These are phyloP conservation scores for Trametes gibbosa DNA, from an alignment of 768 basidiomycete species.

Conservation along the genomic window DNA sequence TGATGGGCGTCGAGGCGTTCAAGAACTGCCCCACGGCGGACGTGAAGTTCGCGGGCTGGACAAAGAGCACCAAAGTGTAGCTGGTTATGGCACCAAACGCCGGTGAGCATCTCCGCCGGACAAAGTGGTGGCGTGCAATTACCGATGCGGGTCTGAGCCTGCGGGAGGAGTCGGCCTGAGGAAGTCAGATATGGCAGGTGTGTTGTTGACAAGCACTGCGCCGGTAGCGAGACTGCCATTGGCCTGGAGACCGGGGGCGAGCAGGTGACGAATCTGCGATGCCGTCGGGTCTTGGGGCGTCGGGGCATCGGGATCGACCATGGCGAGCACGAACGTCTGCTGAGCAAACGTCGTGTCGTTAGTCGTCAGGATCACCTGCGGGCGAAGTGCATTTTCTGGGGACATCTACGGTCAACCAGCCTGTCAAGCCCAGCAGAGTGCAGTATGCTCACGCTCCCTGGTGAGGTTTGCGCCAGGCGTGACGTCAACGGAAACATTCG, in stretches of 20 bases:
- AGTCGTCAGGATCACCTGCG: conserved; percentile 6
- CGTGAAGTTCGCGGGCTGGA: conserved; percentile 29
- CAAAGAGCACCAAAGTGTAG: conserved; percentile 31
- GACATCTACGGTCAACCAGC: neutral
- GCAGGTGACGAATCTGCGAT: conserved; percentile 31
- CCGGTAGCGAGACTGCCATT: conserved; percentile 9
- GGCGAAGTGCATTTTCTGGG: conserved; percentile 15
- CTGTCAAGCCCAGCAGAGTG: too few relatives aligned
- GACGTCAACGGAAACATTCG: conserved; percentile 10
- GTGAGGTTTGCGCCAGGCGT: conserved; percentile 16
- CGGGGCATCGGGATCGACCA: conserved; percentile 35
- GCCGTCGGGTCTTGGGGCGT: conserved; percentile 29
- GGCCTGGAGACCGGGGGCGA: conserved; percentile 26
- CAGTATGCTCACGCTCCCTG: conserved; percentile 13
- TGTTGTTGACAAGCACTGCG: conserved; percentile 28
- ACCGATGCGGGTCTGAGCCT: conserved; percentile 34
- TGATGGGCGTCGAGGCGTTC: conserved; percentile 29
- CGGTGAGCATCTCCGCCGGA: neutral
- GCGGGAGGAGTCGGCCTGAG: conserved; percentile 31
- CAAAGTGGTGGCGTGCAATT: neutral
- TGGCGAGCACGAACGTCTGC: conserved; percentile 30
- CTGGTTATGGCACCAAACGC: conserved; percentile 8
- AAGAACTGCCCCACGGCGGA: conserved; percentile 15
- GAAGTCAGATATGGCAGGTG: conserved; percentile 31
- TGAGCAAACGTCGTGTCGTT: conserved; percentile 5